A percentile compares a stretch with the other conserved stretches of the same genome.
phyloP scores from a whole-genome alignment of 371 early-diverging fungal species.

The Gilbertella persicaria region DNA sequence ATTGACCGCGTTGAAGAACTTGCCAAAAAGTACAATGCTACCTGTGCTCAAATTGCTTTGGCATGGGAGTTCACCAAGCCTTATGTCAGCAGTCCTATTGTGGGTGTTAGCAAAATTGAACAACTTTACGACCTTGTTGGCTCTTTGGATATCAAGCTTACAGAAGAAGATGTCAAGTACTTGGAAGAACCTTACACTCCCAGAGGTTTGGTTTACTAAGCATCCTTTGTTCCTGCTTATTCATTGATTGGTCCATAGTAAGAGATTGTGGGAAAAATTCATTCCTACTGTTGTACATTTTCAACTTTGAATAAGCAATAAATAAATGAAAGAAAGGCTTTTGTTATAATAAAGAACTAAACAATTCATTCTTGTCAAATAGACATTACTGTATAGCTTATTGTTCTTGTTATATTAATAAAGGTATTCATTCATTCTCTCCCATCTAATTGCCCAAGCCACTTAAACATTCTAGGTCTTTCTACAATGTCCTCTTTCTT shows the following conservation, averaged over 20 bases:
- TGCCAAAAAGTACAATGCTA: slow-evolving; percentile 39
- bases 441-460: neutral
- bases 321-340: no score
- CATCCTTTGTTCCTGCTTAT: no score
- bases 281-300: no score
- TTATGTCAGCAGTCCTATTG: slow-evolving; percentile 41
- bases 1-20: slow-evolving; percentile 43
- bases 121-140: slow-evolving; percentile 39
- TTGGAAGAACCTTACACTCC: slow-evolving; percentile 34
- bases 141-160: slow-evolving; percentile 35
- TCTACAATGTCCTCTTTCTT: neutral
- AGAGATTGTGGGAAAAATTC: no score
- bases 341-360: no score
- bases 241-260: no score
- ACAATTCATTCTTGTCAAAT: no score
- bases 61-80: slow-evolving; percentile 51
- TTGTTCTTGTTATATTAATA: no score
- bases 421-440: neutral
- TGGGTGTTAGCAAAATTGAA: slow-evolving; percentile 39
- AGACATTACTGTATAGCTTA: no score
- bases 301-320: no score
- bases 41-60: slow-evolving; percentile 32
- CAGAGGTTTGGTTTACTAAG: no score
- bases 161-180: slow-evolving; percentile 38
- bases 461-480: neutral